Evolutionary conservation across 345 rosid genomes (phyloP).

Genomic region (Brassica incana): DNA sequence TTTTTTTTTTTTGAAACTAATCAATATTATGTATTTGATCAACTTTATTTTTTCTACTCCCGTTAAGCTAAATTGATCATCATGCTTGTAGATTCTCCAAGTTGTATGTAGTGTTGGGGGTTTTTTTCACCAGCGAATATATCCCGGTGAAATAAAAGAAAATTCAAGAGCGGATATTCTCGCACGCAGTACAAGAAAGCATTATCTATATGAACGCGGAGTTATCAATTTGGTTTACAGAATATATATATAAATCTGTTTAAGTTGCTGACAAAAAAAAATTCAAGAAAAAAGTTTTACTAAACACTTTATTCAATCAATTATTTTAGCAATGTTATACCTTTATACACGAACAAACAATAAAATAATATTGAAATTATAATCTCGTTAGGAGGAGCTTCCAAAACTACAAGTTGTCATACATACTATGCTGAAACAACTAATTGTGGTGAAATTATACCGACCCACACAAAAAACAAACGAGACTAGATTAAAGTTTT

Average conservation of each 20-base stretch:
- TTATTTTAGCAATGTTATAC: not conserved
- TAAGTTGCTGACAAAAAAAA: not conserved
- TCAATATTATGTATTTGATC: slow-evolving; percentile 36
- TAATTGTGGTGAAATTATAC: not conserved
- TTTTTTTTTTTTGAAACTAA: too few species aligned
- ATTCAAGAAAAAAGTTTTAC: not conserved
- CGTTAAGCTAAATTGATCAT: slow-evolving; percentile 39
- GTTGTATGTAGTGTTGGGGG: slow-evolving; percentile 38
- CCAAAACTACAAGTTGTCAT: not conserved
- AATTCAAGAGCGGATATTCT: not conserved
- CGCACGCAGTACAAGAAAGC: too few species aligned
- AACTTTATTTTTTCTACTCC: slow-evolving; percentile 37
- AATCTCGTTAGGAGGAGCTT: not conserved
- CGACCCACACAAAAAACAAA: slow-evolving; percentile 2
- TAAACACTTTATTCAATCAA: not conserved
- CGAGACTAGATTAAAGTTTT: not conserved
- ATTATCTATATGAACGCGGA: too few species aligned
- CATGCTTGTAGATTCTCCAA: slow-evolving; percentile 40
- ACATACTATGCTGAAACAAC: not conserved
- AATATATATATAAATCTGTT: too few species aligned
- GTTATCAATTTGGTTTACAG: too few species aligned
- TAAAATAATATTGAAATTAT: not conserved
- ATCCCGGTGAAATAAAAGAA: not conserved
- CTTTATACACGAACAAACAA: not conserved
- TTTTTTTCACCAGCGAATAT: slow-evolving; percentile 42